phyloP scores from a whole-genome alignment of 345 rosid species.

The Psidium guajava region DNA sequence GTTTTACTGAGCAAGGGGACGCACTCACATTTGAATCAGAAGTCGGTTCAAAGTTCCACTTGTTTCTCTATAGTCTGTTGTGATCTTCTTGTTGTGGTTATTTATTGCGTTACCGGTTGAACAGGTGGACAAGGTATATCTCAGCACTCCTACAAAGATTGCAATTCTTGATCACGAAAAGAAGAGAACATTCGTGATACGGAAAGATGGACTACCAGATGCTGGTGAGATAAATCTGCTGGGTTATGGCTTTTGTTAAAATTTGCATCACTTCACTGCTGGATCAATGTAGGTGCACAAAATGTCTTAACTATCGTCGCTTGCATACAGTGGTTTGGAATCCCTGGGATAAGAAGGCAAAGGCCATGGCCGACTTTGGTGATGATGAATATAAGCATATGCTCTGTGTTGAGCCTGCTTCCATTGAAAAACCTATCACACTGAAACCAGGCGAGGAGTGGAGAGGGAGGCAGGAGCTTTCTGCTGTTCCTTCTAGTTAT shows the following conservation, averaged over 20 bases:
- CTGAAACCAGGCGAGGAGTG: constrained; percentile 93
- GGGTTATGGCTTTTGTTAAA: background rate
- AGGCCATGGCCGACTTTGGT: constrained; percentile 77
- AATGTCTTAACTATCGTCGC: background rate
- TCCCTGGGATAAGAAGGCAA: constrained; percentile 95
- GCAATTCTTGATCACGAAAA: constrained; percentile 91
- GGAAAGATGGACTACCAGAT: constrained; percentile 96
- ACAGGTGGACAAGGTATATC: constrained; percentile 73
- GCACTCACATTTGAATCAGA: constrained; percentile 92
- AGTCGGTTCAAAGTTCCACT: constrained; percentile 4
- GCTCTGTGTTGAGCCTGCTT: constrained; percentile 95
- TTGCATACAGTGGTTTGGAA: constrained; percentile 81
- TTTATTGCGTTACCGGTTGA: background rate
- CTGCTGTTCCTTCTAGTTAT: constrained; percentile 88
- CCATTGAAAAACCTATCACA: constrained; percentile 68
- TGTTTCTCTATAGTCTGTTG: background rate
- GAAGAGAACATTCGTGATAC: constrained; percentile 88
- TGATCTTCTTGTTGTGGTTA: background rate
- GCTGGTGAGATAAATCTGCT: constrained; percentile 50
- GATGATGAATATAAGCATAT: constrained; percentile 92
- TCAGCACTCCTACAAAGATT: constrained; percentile 82
- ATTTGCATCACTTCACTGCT: background rate
- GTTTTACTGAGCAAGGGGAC: constrained; percentile 90
- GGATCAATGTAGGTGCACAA: background rate
- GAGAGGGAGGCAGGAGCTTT: constrained; percentile 87